phyloP scores from a whole-genome alignment of 768 basidiomycete species.

The Hydnomerulius pinastri region DNA sequence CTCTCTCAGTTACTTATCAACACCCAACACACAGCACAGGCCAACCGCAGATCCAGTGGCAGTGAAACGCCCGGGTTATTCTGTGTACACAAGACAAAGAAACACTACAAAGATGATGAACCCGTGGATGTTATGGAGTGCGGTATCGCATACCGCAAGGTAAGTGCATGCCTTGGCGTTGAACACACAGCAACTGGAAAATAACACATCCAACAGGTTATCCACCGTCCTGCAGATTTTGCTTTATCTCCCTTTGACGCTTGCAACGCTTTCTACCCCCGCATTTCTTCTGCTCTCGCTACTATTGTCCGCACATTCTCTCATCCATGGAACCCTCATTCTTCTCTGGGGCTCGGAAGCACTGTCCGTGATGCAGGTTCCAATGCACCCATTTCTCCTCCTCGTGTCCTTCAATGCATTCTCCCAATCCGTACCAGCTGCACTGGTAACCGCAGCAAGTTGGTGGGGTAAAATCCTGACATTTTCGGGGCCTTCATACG shows the following conservation, averaged over 20 bases:
- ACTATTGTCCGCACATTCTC: conserved; percentile 70
- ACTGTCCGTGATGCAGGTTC: conserved; percentile 78
- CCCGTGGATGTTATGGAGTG: conserved; percentile 68
- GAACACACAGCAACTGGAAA: conserved; percentile 1
- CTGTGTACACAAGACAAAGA: neutral
- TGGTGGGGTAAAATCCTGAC: conserved; percentile 77
- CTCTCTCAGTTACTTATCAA: too few species aligned
- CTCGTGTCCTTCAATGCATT: conserved; percentile 87
- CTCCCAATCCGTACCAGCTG: conserved; percentile 61
- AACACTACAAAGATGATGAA: conserved; percentile 34
- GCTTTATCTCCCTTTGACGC: conserved; percentile 80
- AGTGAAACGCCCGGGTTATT: neutral
- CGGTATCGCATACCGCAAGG: conserved; percentile 66
- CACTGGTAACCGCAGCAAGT: conserved; percentile 54
- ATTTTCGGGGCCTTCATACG: conserved; percentile 75
- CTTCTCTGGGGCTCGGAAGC: conserved; percentile 71
- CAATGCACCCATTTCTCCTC: conserved; percentile 84
- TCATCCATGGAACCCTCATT: conserved; percentile 80
- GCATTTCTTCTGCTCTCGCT: conserved; percentile 84
- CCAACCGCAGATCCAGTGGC: neutral
- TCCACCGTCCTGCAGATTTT: conserved; percentile 81
- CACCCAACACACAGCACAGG: neutral
- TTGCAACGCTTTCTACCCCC: conserved; percentile 76
- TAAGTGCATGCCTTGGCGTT: conserved; percentile 21
- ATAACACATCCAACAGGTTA: conserved; percentile 44